These are phyloP conservation scores for Talaromyces ruber DNA, from an alignment of 495 filamentous ascomycete genomes.

Conservation along the genomic window DNA sequence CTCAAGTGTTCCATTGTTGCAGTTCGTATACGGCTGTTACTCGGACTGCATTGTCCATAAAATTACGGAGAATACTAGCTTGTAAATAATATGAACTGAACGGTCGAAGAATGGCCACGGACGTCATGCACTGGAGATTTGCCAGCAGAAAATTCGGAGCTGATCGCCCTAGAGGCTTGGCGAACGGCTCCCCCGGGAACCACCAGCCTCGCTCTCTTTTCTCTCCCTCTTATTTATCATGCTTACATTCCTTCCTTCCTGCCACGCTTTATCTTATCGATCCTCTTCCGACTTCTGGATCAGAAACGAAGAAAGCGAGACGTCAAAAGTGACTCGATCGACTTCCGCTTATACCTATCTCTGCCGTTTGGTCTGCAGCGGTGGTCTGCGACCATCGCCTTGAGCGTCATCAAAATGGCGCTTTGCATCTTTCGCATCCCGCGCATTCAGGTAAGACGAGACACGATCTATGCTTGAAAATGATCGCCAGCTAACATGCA, in stretches of 20 bases:
- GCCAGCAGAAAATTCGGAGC: background rate
- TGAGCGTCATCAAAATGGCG: conserved; percentile 31
- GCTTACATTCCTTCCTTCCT: background rate
- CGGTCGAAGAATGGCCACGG: background rate
- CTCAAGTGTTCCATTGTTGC: background rate
- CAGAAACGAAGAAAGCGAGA: background rate
- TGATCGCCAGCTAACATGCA: background rate
- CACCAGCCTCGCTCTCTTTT: conserved; percentile 14
- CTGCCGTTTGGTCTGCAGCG: background rate
- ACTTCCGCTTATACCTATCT: background rate
- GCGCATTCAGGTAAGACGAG: conserved; percentile 44
- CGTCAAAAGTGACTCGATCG: background rate
- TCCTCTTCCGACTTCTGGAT: background rate
- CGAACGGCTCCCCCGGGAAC: conserved; percentile 7
- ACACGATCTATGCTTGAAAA: background rate
- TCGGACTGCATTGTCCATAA: background rate
- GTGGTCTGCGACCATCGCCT: conserved; percentile 9
- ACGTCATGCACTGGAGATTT: background rate
- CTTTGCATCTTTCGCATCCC: conserved; percentile 47
- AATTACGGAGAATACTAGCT: no score
- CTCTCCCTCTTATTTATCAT: conserved; percentile 4
- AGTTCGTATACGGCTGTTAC: background rate
- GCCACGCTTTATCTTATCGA: background rate
- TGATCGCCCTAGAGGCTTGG: conserved; percentile 1
- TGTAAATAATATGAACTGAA: background rate